Conservation (phyloP, 768 basidiomycete species). For the Phlegmacium glaucopus region DNA sequence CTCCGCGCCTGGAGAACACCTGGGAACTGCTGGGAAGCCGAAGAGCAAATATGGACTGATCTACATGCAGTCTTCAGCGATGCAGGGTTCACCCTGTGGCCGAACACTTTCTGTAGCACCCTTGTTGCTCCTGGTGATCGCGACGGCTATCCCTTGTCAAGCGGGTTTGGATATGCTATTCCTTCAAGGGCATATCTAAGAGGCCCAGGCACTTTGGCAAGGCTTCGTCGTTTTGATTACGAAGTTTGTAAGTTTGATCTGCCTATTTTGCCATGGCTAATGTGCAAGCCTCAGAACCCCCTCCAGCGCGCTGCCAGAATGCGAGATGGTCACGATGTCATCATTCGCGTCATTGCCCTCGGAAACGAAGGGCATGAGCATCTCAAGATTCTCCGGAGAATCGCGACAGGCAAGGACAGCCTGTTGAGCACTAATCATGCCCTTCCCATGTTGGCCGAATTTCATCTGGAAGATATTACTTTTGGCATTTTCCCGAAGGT, state of each 20-base stretch:
- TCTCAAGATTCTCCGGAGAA: constrained; percentile 17
- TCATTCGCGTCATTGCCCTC: no score
- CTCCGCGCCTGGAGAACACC: background rate
- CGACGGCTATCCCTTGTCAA: background rate
- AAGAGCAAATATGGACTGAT: constrained; percentile 1
- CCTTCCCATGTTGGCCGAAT: constrained; percentile 22
- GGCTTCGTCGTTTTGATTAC: background rate
- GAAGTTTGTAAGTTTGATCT: background rate
- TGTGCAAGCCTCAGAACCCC: background rate
- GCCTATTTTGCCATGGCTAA: background rate
- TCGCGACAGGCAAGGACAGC: constrained; percentile 13
- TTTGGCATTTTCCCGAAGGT: constrained; percentile 25
- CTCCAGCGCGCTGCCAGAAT: constrained; percentile 11
- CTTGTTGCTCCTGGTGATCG: background rate
- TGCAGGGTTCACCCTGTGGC: background rate
- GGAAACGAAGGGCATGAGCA: constrained; percentile 17
- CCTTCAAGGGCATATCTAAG: background rate
- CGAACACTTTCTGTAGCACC: background rate
- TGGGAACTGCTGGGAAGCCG: background rate
- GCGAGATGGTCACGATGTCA: constrained; percentile 13
- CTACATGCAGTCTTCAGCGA: background rate
- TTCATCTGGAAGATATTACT: constrained; percentile 23
- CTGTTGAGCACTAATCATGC: constrained; percentile 20
- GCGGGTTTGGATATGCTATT: constrained; percentile 2
- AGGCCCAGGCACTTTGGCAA: background rate